phyloP scores from a whole-genome alignment of 2,329 filamentous ascomycete genomes.

The Sporothrix luriei region DNA sequence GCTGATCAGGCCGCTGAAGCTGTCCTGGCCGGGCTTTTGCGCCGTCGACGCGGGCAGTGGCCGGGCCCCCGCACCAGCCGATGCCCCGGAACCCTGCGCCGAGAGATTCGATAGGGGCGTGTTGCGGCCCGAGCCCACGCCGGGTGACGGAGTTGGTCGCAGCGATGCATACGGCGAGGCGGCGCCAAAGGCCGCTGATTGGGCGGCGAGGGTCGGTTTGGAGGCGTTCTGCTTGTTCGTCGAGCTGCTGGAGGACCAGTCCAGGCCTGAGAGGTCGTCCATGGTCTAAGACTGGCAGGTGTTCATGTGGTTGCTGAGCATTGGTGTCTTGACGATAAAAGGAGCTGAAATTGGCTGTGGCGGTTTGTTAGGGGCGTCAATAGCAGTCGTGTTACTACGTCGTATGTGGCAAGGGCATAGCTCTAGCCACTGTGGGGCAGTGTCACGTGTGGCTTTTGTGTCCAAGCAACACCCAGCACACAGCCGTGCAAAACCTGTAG shows the following conservation, averaged over 20 bases:
- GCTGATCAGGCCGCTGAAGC: conserved; percentile 75
- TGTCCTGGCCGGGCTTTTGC: conserved; percentile 64
- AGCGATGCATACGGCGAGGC: conserved; percentile 53
- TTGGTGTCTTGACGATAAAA: background rate
- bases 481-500: background rate
- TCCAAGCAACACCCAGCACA: background rate
- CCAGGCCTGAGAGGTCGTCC: conserved; percentile 64
- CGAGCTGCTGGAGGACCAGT: conserved; percentile 55
- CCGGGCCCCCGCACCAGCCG: conserved; percentile 44
- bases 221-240: conserved; percentile 37
- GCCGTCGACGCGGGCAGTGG: conserved; percentile 41
- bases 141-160: conserved; percentile 57
- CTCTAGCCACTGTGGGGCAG: conserved; percentile 18
- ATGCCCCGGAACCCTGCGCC: conserved; percentile 50
- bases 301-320: conserved; percentile 21
- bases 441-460: conserved; percentile 22
- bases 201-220: conserved; percentile 39
- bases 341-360: background rate
- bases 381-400: conserved; percentile 1
- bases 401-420: conserved; percentile 3
- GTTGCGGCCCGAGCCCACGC: conserved; percentile 57
- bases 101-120: conserved; percentile 60
- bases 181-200: conserved; percentile 51
- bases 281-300: conserved; percentile 44
- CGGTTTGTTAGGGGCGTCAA: background rate